These are phyloP conservation scores for Talaromyces sp. DNA, from an alignment of 2,329 filamentous ascomycete genomes.

Conservation along the genomic window DNA sequence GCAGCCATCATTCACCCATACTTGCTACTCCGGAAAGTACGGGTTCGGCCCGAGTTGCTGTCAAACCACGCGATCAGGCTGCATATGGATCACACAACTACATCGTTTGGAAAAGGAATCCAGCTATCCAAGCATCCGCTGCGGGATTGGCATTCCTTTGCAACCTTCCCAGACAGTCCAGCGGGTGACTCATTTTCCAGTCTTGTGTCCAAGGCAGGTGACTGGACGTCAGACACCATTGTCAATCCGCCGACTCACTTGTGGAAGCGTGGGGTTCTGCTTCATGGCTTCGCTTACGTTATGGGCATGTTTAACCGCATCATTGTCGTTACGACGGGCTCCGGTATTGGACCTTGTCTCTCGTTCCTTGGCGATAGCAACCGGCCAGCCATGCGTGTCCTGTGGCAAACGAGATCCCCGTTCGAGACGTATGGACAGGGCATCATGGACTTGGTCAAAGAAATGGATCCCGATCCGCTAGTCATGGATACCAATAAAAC, in stretches of 20 bases:
- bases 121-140: constrained; percentile 61
- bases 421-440: constrained; percentile 57
- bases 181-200: constrained; percentile 52
- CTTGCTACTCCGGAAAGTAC: constrained; percentile 64
- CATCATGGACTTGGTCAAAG: constrained; percentile 53
- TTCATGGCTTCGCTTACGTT: constrained; percentile 63
- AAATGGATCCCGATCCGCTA: constrained; percentile 58
- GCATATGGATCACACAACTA: constrained; percentile 61
- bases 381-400: constrained; percentile 49
- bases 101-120: constrained; percentile 53
- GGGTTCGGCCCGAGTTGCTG: constrained; percentile 61
- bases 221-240: constrained; percentile 68
- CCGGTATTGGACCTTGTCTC: constrained; percentile 66
- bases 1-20: constrained; percentile 66
- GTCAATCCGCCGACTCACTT: constrained; percentile 56
- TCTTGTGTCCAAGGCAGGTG: constrained; percentile 67
- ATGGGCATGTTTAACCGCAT: constrained; percentile 62
- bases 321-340: constrained; percentile 67
- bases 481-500: constrained; percentile 62
- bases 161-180: constrained; percentile 57
- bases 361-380: constrained; percentile 53
- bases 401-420: constrained; percentile 65
- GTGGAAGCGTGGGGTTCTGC: constrained; percentile 65
- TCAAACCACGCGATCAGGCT: constrained; percentile 69
- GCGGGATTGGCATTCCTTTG: constrained; percentile 71